A percentile compares a stretch with the other conserved stretches of the same genome.
These are phyloP conservation scores for Didymosphaeria variabile DNA, from an alignment of 2,329 filamentous ascomycete genomes.

Conservation along the genomic window DNA sequence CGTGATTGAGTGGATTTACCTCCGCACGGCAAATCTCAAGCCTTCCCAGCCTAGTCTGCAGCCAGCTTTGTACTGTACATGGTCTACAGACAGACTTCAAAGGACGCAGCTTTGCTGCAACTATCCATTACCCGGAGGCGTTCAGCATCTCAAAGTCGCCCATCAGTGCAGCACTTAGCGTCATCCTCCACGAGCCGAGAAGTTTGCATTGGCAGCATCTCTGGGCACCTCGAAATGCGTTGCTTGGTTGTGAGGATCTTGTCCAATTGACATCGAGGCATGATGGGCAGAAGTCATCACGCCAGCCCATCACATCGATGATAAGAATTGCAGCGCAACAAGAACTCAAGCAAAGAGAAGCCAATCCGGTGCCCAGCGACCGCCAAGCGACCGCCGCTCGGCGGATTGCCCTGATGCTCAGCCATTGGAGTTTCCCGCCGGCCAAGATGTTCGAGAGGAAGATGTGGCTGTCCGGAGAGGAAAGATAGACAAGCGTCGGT, in stretches of 20 bases:
- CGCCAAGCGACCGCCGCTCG: constrained; percentile 37
- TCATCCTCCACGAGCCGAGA: constrained; percentile 14
- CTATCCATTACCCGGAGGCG: constrained; percentile 25
- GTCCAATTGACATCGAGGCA: background rate
- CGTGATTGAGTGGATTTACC: background rate
- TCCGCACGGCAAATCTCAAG: background rate
- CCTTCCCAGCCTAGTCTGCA: no score
- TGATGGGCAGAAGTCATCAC: background rate
- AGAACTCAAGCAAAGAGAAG: constrained; percentile 29
- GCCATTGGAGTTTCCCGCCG: constrained; percentile 36
- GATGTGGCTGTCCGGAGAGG: constrained; percentile 24
- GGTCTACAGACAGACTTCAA: background rate
- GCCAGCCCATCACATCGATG: background rate
- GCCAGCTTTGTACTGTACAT: no score
- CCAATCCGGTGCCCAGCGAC: constrained; percentile 34
- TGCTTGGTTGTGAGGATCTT: background rate
- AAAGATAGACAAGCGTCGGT: constrained; percentile 22
- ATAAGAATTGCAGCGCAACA: constrained; percentile 36
- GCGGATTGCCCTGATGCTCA: constrained; percentile 15
- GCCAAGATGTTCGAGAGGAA: constrained; percentile 42
- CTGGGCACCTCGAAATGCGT: background rate
- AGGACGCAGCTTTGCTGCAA: constrained; percentile 1
- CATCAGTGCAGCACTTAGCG: constrained; percentile 9
- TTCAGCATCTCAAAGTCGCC: constrained; percentile 10
- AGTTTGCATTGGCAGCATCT: constrained; percentile 19